Percentiles rank a stretch among this genome's conserved stretches.
Conservation (phyloP, 169 alveolate genomes). For the Prorocentrum cordatum region DNA sequence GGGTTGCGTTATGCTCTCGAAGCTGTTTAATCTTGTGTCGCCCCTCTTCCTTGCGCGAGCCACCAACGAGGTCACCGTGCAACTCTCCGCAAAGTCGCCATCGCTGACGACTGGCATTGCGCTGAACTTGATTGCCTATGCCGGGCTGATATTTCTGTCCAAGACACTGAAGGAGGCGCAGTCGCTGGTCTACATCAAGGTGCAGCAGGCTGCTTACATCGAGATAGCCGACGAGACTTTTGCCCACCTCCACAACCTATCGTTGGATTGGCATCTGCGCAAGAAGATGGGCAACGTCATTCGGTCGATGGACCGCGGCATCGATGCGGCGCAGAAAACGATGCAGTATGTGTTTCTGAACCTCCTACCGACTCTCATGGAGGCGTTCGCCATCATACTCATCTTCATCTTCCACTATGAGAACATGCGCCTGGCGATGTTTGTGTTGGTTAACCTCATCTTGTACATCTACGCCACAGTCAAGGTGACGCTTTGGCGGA, state of each 20-base stretch:
- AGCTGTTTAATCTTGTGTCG: constrained; percentile 36
- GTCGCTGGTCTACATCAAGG: constrained; percentile 61
- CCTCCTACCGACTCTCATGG: constrained; percentile 72
- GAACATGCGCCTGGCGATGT: constrained; percentile 68
- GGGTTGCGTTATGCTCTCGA: constrained; percentile 40
- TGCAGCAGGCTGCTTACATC: constrained; percentile 72
- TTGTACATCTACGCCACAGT: constrained; percentile 39
- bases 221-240: constrained; percentile 75
- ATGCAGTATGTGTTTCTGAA: constrained; percentile 74
- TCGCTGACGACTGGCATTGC: background rate
- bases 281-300: constrained; percentile 79
- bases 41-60: constrained; percentile 54
- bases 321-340: constrained; percentile 33
- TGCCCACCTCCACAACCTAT: constrained; percentile 74
- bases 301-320: constrained; percentile 76
- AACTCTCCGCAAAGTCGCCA: background rate
- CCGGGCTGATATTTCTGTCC: constrained; percentile 19
- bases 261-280: constrained; percentile 76
- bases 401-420: constrained; percentile 70
- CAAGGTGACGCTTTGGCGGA: constrained; percentile 78
- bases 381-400: constrained; percentile 72
- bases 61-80: constrained; percentile 7
- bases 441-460: constrained; percentile 4
- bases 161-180: constrained; percentile 40
- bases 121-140: constrained; percentile 34